Base-by-base conservation (phyloP, 1,284 basidiomycete species). In the Ganoderma meredithae region DNA sequence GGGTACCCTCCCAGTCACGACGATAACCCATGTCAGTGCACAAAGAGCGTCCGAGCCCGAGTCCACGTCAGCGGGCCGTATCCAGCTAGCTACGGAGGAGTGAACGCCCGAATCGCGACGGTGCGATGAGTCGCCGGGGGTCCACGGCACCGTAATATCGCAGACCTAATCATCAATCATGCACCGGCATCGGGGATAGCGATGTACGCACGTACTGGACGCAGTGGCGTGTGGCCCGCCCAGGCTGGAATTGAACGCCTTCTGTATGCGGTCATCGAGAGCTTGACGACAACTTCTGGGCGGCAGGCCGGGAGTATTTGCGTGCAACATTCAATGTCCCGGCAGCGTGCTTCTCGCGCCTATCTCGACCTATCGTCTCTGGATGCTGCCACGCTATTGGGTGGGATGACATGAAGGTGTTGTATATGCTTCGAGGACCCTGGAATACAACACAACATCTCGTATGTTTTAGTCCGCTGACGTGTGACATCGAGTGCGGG, bases 261-360 rank as follows among this genome's bases (percentile, higher is more conserved):
- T 58, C 55, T n/a, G 55, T 58, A 33, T 58, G 55, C 10, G 33
- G 55, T 58, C 36, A 58, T 58, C 55, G 55, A 58, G 10, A 58
- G 33, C n/a, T 22, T 39, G 55, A 39, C 27, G 55, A n/a, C 33
- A 9, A 39, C 33, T 58, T 58, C 55, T 55, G 55, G 33, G 55
- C 55, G 55, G 33, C 10, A 55, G 25, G 10, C 13, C 53, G 53
- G 53, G 7, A 33, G 53, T 13, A 33, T 33, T 15, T 55, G 31
- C 53, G n/a, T n/a, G 53, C 53, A 9, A 22, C n/a, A 39, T n/a
- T 12, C 55, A 22, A 36, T n/a, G 55, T 2, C 31, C 31, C 31
- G 8, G 19, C n/a, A 19, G 31, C n/a, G 55, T 39, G 55, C 55
- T 58, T 58, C 19, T 58, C 55, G 55, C 55, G 55, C 33, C 33